phyloP scores from a whole-genome alignment of 2,329 filamentous ascomycete genomes.

The Aspergillus sp. region DNA sequence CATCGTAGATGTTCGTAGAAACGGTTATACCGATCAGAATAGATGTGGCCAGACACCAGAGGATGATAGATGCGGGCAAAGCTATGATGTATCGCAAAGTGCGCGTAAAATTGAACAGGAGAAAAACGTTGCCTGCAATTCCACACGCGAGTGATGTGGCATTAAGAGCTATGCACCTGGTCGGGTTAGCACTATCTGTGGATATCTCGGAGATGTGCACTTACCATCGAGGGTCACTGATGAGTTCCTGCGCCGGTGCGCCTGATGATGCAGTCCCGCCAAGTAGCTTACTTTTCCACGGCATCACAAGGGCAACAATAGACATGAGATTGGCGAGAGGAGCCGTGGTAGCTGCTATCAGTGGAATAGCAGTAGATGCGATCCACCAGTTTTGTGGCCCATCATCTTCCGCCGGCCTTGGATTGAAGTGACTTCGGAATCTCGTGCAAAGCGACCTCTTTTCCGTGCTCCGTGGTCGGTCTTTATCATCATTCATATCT shows the following conservation, averaged over 20 bases:
- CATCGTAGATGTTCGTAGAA: constrained; percentile 64
- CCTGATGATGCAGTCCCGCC: constrained; percentile 51
- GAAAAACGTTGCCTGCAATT: constrained; percentile 74
- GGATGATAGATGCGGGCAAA: constrained; percentile 77
- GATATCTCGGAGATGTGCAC: constrained; percentile 8
- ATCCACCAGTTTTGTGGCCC: constrained; percentile 53
- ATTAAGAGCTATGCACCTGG: constrained; percentile 72
- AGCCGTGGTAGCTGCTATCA: constrained; percentile 80
- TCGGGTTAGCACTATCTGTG: constrained; percentile 8
- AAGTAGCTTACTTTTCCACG: constrained; percentile 65
- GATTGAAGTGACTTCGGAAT: constrained; percentile 29
- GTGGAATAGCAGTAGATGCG: constrained; percentile 61
- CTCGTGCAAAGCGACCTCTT: neutral
- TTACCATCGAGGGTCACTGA: constrained; percentile 71
- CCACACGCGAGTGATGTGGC: constrained; percentile 75
- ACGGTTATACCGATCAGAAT: constrained; percentile 68
- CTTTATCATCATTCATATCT: neutral
- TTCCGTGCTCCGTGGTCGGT: neutral
- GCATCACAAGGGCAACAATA: constrained; percentile 78
- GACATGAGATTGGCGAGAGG: constrained; percentile 86
- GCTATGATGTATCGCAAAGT: constrained; percentile 78
- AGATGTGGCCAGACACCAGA: constrained; percentile 69
- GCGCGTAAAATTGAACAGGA: constrained; percentile 84
- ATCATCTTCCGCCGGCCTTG: constrained; percentile 46
- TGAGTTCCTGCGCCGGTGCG: constrained; percentile 53